Conservation (phyloP, 345 rosid species). For the Carallia pectinifolia region DNA sequence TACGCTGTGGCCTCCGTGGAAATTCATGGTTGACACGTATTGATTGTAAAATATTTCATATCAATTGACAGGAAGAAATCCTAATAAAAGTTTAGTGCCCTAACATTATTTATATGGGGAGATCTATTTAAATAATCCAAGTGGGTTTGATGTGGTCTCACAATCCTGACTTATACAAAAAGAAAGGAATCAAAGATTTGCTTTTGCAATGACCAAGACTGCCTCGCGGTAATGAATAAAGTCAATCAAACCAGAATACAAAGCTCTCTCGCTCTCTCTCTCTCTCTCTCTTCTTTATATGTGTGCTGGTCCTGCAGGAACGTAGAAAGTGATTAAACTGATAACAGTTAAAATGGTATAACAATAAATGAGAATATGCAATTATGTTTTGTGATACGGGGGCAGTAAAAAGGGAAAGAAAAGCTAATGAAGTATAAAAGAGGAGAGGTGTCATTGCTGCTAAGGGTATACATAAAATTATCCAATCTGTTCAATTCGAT, state of each 20-base stretch:
- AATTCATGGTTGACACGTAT: no score
- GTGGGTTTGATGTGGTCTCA: conserved; percentile 9
- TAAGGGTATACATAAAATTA: no score
- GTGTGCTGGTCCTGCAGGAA: conserved; percentile 11
- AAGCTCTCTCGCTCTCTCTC: conserved; percentile 7
- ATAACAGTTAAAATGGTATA: conserved; percentile 11
- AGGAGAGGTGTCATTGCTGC: neutral
- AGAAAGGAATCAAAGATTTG: conserved; percentile 28
- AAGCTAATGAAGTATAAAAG: neutral
- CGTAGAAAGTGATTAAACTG: conserved; percentile 10
- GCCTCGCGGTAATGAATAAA: conserved; percentile 35
- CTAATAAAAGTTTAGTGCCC: no score
- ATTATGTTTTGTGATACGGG: conserved; percentile 5
- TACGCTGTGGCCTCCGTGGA: no score
- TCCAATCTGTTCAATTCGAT: no score
- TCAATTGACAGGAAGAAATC: no score
- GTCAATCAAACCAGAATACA: conserved; percentile 15
- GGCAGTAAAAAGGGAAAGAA: neutral
- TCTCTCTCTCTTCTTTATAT: conserved; percentile 7
- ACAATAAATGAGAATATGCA: conserved; percentile 2
- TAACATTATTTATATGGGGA: neutral
- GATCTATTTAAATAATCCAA: neutral
- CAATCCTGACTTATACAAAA: conserved; percentile 3
- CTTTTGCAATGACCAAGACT: conserved; percentile 41
- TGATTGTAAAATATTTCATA: no score